Percentiles rank a stretch among this genome's conserved stretches.
Evolutionary conservation across 768 basidiomycete species (phyloP).

Genomic region (Lactarius tabidus): DNA sequence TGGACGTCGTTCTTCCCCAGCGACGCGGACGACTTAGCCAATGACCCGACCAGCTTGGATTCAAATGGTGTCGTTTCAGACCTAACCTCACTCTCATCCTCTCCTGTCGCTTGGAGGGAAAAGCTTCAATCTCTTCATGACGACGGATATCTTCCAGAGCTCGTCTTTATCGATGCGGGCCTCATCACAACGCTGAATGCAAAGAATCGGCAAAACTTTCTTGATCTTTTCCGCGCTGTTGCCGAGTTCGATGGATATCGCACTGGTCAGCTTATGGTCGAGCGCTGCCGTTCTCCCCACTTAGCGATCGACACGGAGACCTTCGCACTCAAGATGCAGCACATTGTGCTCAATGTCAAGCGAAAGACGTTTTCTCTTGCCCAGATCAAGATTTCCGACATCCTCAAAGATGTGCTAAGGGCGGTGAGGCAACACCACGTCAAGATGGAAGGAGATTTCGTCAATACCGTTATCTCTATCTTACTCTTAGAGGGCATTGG

Average conservation of each 20-base stretch:
- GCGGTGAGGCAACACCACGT: slow-evolving; percentile 90
- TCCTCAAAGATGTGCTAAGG: slow-evolving; percentile 82
- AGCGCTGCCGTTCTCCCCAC: slow-evolving; percentile 88
- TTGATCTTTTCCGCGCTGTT: slow-evolving; percentile 93
- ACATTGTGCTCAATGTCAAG: slow-evolving; percentile 89
- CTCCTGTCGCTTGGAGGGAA: slow-evolving; percentile 62
- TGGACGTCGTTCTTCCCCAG: slow-evolving; percentile 49
- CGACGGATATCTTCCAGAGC: slow-evolving; percentile 85
- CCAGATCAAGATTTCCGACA: slow-evolving; percentile 94
- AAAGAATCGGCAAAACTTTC: slow-evolving; percentile 85
- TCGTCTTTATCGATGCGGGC: slow-evolving; percentile 96
- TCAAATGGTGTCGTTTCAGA: slow-evolving; percentile 55
- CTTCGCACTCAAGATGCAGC: slow-evolving; percentile 97
- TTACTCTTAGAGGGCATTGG: slow-evolving; percentile 95
- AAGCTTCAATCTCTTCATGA: slow-evolving; percentile 59
- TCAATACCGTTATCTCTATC: slow-evolving; percentile 96
- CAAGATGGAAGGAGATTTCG: slow-evolving; percentile 97
- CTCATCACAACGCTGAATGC: slow-evolving; percentile 84
- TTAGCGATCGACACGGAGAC: slow-evolving; percentile 89
- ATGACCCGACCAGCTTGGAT: slow-evolving; percentile 21
- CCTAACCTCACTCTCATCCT: slow-evolving; percentile 57
- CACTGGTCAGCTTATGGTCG: slow-evolving; percentile 93
- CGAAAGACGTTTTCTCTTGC: slow-evolving; percentile 95
- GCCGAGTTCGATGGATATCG: slow-evolving; percentile 97
- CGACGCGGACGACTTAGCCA: slow-evolving; percentile 24